Base-by-base conservation (phyloP, 2,329 filamentous ascomycete genomes). In the Talaromyces verruculosus region DNA sequence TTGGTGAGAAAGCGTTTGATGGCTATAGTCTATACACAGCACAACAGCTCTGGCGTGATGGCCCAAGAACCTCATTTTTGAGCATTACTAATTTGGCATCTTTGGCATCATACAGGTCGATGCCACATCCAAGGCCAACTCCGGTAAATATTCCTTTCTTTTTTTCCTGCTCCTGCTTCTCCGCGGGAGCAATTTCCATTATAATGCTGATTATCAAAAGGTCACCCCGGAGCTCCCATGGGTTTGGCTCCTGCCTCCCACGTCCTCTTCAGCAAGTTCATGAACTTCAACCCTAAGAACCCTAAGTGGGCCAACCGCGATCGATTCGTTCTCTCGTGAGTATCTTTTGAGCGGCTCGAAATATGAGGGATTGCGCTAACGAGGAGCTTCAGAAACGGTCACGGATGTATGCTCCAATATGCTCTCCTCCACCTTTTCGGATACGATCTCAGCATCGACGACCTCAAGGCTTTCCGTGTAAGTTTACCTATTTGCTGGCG, bases 251-350 rank as follows among this genome's bases (percentile, higher is more conserved):
- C 95, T 69, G 89, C 93, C 77, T 90, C 95, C 81, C 95, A 98
- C 87, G 92, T 98, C 76, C 88, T 99, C 71, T 99, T 92, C 85
- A 96, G 97, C 88, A 96, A 95, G 83, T 96, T 97, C 87, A 92
- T 99, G 92, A 96, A 84, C 81, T 99, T 97, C 88, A 99, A 98
- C 90, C 95, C 95, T 76, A 96, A 97, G 90, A 97, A 97, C 88
- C 92, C 95, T 74, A 86, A 92, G 71, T 99, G 93, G 93, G 77
- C 95, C 75, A 98, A 98, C 88, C 90, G 95, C 78, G 95, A 99
- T 84, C 91, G 95, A 81, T 99, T 99, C 78, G 93, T 99, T 69
- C 93, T 99, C 80, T 99, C 95, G 93, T 97, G 88, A 87, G 93
- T 90, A 22, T 53, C 2, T 13, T 22, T 55, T 33, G 15, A 11